Evolutionary conservation across 179 eudicot genomes (phyloP), one percentile per base, ranked within the genome.

Genomic region (Drosera spatulata): DNA sequence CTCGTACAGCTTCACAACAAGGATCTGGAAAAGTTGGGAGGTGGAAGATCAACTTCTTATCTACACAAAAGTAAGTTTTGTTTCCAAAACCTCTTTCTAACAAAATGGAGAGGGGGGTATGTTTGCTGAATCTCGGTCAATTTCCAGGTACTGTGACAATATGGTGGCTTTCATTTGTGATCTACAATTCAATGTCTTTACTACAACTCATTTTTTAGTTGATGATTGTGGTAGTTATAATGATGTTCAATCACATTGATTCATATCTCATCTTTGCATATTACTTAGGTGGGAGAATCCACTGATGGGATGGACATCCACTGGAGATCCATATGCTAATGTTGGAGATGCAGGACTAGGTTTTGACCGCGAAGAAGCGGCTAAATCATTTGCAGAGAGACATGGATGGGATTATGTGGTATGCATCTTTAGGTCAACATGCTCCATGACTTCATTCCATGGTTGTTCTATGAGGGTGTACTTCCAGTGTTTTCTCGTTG

Each of bases 301-400:
- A 13, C 71, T 86, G 71, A 88, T 84, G 95, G 87, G 99, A 14
- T 93, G 99, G 99, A 93, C 99, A 69, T 93, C 99, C 57, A 93
- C 95, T 3, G 99, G 99, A 59, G 99, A 93, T 58, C 95, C 99
- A 51, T 93, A 93, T 75, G 84, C 96, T 55, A 80, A 89, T 82
- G 99, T 93, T 71, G 99, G 99, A 66, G 96, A 93, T 55, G 56
- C 99, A 33, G 96, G 70, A 7, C 68, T 93, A 15, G 67, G 73
- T 72, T 93, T 93, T 64, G 93, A 84, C 11, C 81, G 81, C 62
- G 86, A 73, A 71, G 99, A 86, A 70, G 83, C 82, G 63, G 96
- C 99, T 4, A 78, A 64, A 64, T 64, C 77, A 58, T 93, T 93
- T 77, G 96, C 96, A 12, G 74, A 81, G 74, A 85, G 74, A 64